Base-by-base conservation (phyloP, 208 protist genomes). In the Perkinsela sp. region DNA sequence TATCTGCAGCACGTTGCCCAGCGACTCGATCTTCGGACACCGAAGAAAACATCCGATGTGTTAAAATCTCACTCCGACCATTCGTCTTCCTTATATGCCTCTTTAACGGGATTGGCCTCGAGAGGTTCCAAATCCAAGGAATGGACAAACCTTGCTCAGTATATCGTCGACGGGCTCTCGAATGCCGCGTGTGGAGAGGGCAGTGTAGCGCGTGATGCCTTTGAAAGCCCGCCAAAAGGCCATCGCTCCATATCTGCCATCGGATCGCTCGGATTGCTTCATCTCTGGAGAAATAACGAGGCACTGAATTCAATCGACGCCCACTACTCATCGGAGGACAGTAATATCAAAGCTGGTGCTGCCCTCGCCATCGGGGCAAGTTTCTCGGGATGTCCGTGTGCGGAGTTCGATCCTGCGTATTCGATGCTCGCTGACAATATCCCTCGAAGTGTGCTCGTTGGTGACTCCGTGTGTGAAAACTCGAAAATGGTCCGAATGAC, bases 1-100 rank as follows among this genome's bases (percentile, higher is more conserved):
- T 72, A 95, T 65, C 98, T 95, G 80, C 83, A 91, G 29, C 75
- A 88, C 68, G 82, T 96, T 28, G 94, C 89, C 0, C 76, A 86
- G 68, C 84, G 93, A 65, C 78, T 98, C 32, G 96, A 98, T 68
- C 81, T 96, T 22, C 77, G 94, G 73, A 93, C 95, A 15, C 86
- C 96, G 16, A 97, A 98, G 83, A 79, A 81, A 0, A 92, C 95
- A 1, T 93, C 97, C 67, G 95, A 98, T 66, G 88, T 99, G 30
- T 97, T 96, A 77, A 98, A 98, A 82, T 84, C 79, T 29, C 78
- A 88, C 66, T 70, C 88, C n/a, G 78, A 78, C 31, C 79, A 75
- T 40, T 70, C 69, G 68, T 77, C 68, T 13, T 67, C 74, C 22
- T 68, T 28, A 2, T 73, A 69, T 1, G 72, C 74, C 0, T n/a